Evolutionary conservation across 176 grass and related monocot genomes (phyloP).

Genomic region (Miscanthus lutarioriparius): DNA sequence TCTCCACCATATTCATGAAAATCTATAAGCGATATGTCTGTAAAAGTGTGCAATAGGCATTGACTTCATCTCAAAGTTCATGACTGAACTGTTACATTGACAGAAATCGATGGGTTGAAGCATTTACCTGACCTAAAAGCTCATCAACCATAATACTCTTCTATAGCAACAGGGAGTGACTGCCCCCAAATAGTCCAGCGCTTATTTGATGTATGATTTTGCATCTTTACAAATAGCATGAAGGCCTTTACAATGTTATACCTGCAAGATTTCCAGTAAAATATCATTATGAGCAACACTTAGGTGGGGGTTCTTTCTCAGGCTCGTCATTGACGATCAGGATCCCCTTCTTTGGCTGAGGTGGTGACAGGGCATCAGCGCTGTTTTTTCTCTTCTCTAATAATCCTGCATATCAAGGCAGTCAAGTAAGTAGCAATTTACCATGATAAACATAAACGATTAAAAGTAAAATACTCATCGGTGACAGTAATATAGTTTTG

Average conservation of each 20-base stretch:
- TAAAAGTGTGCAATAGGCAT: neutral
- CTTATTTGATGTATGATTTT: neutral
- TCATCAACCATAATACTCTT: neutral
- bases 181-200: neutral
- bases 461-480: neutral
- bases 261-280: neutral
- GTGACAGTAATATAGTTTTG: neutral
- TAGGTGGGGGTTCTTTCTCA: constrained; percentile 70
- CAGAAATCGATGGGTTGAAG: neutral
- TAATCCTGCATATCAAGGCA: constrained; percentile 47
- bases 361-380: constrained; percentile 34
- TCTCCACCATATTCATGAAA: neutral
- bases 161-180: neutral
- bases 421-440: constrained; percentile 11
- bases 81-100: neutral
- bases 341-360: constrained; percentile 56
- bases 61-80: neutral
- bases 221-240: neutral
- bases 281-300: constrained; percentile 62
- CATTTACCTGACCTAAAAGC: constrained; percentile 20
- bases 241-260: constrained; percentile 8
- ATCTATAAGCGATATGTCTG: neutral
- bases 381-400: constrained; percentile 64
- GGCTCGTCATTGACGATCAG: constrained; percentile 65
- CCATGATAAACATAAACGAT: neutral